phyloP scores from a whole-genome alignment of 2,329 filamentous ascomycete species.

The Monilinia vaccinii-corymbosi region DNA sequence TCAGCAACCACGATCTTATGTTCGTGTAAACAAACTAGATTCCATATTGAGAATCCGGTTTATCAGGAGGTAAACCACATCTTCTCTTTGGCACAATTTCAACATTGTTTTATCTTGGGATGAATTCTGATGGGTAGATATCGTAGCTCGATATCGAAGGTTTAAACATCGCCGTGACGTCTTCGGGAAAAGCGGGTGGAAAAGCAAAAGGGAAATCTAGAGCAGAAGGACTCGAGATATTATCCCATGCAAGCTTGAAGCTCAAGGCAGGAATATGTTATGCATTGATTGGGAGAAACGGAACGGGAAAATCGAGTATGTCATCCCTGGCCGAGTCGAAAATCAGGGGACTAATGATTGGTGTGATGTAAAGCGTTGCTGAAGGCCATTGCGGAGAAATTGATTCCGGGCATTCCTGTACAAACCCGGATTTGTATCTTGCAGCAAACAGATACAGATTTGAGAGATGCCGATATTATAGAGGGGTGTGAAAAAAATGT shows the following conservation, averaged over 20 bases:
- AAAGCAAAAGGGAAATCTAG: conserved; percentile 44
- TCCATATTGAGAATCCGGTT: conserved; percentile 27
- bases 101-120: not conserved
- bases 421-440: conserved; percentile 56
- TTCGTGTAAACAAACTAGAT: conserved; percentile 29
- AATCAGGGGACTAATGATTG: not conserved
- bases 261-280: conserved; percentile 68
- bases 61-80: conserved; percentile 24
- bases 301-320: conserved; percentile 72
- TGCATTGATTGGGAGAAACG: conserved; percentile 71
- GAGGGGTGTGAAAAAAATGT: conserved; percentile 16
- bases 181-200: conserved; percentile 30
- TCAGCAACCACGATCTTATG: conserved; percentile 23
- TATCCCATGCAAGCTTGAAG: conserved; percentile 59
- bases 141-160: conserved; percentile 62
- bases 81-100: not conserved
- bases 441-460: conserved; percentile 48
- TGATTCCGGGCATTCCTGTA: conserved; percentile 67
- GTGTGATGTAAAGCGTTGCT: conserved; percentile 47
- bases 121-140: conserved; percentile 1
- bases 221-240: conserved; percentile 52
- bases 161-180: conserved; percentile 57
- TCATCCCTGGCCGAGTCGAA: conserved; percentile 3
- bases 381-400: conserved; percentile 65
- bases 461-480: conserved; percentile 29